Conservation (phyloP, 208 protist genomes). For the Trypanosoma grayi region DNA sequence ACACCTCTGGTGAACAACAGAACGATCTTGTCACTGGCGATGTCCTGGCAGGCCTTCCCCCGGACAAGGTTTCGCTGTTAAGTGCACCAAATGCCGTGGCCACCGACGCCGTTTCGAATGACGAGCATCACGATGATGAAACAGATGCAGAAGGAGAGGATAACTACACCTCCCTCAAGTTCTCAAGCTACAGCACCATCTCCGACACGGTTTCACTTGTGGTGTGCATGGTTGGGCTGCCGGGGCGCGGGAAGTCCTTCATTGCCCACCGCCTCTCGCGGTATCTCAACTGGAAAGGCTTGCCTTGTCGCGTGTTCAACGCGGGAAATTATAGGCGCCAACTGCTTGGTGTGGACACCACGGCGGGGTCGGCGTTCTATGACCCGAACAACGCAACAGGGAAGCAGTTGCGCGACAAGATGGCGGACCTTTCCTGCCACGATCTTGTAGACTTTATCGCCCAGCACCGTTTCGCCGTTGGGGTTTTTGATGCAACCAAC, state of each 20-base stretch:
- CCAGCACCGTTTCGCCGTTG: constrained; percentile 60
- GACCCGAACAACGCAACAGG: constrained; percentile 73
- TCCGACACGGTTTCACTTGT: constrained; percentile 76
- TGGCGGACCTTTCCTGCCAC: constrained; percentile 83
- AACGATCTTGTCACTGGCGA: background rate
- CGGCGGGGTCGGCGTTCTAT: constrained; percentile 66
- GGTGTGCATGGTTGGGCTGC: constrained; percentile 88
- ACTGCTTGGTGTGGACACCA: constrained; percentile 74
- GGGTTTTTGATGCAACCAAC: constrained; percentile 93
- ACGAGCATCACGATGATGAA: background rate
- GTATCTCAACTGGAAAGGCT: constrained; percentile 92
- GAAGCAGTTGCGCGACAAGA: constrained; percentile 73
- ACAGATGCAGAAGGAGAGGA: constrained; percentile 6
- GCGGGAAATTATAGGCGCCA: constrained; percentile 83
- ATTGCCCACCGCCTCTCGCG: constrained; percentile 77
- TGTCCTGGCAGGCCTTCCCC: constrained; percentile 8
- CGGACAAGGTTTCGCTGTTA: constrained; percentile 11
- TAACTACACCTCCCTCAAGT: background rate
- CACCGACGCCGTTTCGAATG: background rate
- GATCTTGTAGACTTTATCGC: constrained; percentile 81
- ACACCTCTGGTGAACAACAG: background rate
- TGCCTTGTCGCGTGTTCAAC: constrained; percentile 88
- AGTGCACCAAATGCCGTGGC: background rate
- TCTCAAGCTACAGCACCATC: constrained; percentile 79
- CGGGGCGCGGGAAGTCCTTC: constrained; percentile 88